phyloP scores from a whole-genome alignment of 2,329 filamentous ascomycete genomes.

The Diplocarpon rosae region DNA sequence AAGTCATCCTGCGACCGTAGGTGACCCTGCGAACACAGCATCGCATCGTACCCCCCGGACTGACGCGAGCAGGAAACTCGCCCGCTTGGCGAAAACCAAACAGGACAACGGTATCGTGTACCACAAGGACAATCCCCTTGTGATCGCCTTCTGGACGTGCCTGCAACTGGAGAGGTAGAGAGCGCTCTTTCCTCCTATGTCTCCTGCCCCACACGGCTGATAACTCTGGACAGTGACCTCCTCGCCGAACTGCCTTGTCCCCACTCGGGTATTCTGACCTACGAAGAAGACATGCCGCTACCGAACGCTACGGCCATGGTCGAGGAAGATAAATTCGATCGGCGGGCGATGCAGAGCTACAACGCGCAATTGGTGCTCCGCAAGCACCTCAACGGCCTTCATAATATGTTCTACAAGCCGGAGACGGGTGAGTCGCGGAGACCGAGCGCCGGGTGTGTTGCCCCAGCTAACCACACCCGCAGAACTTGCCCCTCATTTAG shows the following conservation, averaged over 20 bases:
- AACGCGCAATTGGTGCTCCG: slow-evolving; percentile 52
- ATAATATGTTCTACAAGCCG: slow-evolving; percentile 31
- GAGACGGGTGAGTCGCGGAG: slow-evolving; percentile 17
- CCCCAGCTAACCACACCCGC: background rate
- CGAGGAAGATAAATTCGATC: slow-evolving; percentile 34
- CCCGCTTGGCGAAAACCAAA: slow-evolving; percentile 31
- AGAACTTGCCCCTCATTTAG: slow-evolving; percentile 11
- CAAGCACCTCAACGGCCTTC: slow-evolving; percentile 53
- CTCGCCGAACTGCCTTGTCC: slow-evolving; percentile 68
- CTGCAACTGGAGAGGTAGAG: slow-evolving; percentile 82
- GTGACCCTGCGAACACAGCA: background rate
- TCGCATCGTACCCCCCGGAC: background rate
- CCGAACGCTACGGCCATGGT: slow-evolving; percentile 43
- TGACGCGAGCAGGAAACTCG: slow-evolving; percentile 25
- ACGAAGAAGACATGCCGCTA: slow-evolving; percentile 54
- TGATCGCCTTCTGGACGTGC: slow-evolving; percentile 85
- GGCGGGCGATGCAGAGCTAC: slow-evolving; percentile 47
- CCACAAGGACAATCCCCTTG: slow-evolving; percentile 47
- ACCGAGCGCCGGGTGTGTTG: background rate
- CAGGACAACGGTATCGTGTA: slow-evolving; percentile 5
- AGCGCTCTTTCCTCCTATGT: too few species aligned
- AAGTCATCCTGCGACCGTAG: slow-evolving; percentile 63
- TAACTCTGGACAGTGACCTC: slow-evolving; percentile 61
- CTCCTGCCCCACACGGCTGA: too few species aligned
- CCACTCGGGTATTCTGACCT: slow-evolving; percentile 49